Evolutionary conservation across 495 filamentous ascomycete species (phyloP).

Genomic region (Glarea lozoyensis): DNA sequence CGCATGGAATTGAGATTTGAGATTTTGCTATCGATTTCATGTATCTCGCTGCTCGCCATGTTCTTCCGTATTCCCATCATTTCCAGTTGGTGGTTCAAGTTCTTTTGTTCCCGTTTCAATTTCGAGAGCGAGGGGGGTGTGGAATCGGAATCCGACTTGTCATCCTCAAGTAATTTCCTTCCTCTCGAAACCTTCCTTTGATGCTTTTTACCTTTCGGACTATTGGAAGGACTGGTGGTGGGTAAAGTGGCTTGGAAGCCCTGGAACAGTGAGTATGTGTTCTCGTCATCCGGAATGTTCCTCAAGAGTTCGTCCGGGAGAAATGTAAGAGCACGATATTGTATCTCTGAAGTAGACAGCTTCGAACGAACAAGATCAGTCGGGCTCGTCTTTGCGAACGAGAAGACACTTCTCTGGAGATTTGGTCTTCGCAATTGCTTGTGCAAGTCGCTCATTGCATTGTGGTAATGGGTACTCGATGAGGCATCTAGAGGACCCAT

Average conservation of each 20-base stretch:
- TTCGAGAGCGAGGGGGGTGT: constrained; percentile 46
- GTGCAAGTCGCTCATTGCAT: constrained; percentile 82
- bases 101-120: constrained; percentile 67
- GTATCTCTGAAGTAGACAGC: constrained; percentile 85
- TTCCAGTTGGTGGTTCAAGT: constrained; percentile 73
- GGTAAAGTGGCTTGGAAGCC: constrained; percentile 90
- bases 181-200: constrained; percentile 60
- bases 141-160: constrained; percentile 30
- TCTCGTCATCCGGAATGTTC: constrained; percentile 78
- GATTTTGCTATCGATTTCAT: constrained; percentile 95
- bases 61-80: constrained; percentile 92
- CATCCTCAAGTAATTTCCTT: constrained; percentile 62
- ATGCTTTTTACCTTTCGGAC: constrained; percentile 58
- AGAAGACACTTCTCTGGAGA: constrained; percentile 82
- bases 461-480: constrained; percentile 61
- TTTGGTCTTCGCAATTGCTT: constrained; percentile 74
- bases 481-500: constrained; percentile 60
- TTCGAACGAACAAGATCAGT: constrained; percentile 89
- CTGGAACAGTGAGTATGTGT: constrained; percentile 87
- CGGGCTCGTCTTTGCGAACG: constrained; percentile 77
- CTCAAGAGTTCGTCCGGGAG: constrained; percentile 82
- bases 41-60: constrained; percentile 94
- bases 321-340: constrained; percentile 83
- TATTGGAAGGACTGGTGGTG: constrained; percentile 68
- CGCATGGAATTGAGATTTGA: constrained; percentile 90